Conservation (phyloP, 371 early-diverging fungal genomes). For the Sporodiniella umbellata region DNA sequence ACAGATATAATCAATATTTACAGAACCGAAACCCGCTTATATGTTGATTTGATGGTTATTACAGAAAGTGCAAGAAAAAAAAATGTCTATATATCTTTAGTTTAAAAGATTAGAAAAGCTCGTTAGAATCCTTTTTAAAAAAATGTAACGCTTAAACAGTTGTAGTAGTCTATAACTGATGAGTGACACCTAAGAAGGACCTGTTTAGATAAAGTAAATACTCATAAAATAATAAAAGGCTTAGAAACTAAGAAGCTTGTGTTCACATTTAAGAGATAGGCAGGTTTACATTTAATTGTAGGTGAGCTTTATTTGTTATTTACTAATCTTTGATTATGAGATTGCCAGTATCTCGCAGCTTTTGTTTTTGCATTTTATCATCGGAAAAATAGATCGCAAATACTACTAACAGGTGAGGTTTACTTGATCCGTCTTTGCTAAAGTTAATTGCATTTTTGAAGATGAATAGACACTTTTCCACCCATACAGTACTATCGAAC, state of each 20-base stretch:
- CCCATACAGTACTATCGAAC: constrained; percentile 5
- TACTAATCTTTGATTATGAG: background rate
- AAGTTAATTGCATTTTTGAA: constrained; percentile 9
- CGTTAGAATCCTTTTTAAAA: constrained; percentile 10
- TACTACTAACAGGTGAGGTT: constrained; percentile 6
- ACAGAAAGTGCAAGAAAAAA: constrained; percentile 7
- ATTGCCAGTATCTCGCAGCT: constrained; percentile 13
- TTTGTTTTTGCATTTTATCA: constrained; percentile 13
- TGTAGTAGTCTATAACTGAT: constrained; percentile 15
- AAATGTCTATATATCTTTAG: constrained; percentile 6
- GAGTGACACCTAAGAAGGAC: constrained; percentile 13
- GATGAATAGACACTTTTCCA: constrained; percentile 6
- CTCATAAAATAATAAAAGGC: constrained; percentile 10
- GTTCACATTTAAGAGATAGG: constrained; percentile 1
- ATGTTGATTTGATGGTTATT: too few relatives aligned
- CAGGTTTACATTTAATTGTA: constrained; percentile 4
- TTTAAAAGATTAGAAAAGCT: constrained; percentile 3
- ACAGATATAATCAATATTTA: too few relatives aligned
- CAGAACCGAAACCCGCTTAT: too few relatives aligned
- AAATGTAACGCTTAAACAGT: constrained; percentile 10
- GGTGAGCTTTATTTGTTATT: constrained; percentile 3
- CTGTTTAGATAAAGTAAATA: constrained; percentile 9
- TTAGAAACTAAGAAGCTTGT: constrained; percentile 11
- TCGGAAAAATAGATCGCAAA: constrained; percentile 10
- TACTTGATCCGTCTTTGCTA: constrained; percentile 7